A percentile compares a stretch with the other conserved stretches of the same genome.
Evolutionary conservation across 768 basidiomycete genomes (phyloP).

Genomic region (Lepiota brunneoincarnata): DNA sequence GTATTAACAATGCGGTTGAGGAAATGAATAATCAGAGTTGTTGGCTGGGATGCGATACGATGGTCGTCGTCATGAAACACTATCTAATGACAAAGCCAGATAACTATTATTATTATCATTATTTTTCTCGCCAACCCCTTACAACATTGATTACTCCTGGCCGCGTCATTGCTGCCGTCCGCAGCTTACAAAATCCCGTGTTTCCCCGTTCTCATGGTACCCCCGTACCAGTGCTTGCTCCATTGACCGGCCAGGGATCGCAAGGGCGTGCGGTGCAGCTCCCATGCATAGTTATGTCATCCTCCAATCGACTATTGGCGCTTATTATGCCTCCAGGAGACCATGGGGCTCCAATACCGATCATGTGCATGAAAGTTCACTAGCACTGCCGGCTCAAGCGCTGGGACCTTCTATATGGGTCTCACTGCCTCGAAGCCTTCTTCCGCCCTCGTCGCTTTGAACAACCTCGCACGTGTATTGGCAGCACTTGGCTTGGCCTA

Average conservation of each 20-base stretch:
- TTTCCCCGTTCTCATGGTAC: no score
- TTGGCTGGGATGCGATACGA: neutral
- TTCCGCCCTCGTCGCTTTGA: constrained; percentile 1
- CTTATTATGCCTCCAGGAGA: neutral
- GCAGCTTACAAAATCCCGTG: neutral
- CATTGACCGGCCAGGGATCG: constrained; percentile 1
- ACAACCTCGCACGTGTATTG: neutral
- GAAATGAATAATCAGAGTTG: neutral
- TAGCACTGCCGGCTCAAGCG: no score
- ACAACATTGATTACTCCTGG: constrained; percentile 11
- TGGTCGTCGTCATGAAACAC: constrained; percentile 10
- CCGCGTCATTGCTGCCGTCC: constrained; percentile 9
- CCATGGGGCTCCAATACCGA: no score
- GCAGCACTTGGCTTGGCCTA: neutral
- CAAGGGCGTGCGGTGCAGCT: neutral
- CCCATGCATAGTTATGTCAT: constrained; percentile 7
- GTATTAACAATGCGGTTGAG: constrained; percentile 8
- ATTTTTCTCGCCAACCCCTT: neutral
- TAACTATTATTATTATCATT: constrained; percentile 12
- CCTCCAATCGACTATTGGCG: neutral
- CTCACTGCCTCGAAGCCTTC: neutral
- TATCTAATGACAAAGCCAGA: constrained; percentile 13
- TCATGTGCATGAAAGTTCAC: no score
- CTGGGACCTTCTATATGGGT: neutral
- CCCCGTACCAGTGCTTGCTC: neutral